phyloP scores from a whole-genome alignment of 257 asterid genomes.

The Nicotiana noctiflora region DNA sequence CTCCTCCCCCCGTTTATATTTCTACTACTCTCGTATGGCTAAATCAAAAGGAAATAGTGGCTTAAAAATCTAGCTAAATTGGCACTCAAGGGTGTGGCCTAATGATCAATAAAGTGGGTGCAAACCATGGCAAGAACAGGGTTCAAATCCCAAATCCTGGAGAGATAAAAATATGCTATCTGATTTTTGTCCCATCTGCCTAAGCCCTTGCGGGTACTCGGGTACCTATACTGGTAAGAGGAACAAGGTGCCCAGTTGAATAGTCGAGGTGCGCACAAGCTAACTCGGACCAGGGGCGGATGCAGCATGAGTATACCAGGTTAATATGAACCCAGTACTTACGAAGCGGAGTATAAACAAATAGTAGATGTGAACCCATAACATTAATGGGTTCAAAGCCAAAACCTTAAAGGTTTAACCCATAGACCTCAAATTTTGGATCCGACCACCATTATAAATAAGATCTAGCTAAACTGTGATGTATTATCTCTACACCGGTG shows the following conservation, averaged over 20 bases:
- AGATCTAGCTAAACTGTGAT: not conserved
- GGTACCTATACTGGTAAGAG: not conserved
- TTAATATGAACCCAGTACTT: no score
- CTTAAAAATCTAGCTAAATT: not conserved
- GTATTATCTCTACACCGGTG: not conserved
- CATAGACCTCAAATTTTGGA: no score
- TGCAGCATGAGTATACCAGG: no score
- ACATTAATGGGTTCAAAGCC: no score
- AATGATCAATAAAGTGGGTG: no score
- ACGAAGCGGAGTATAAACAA: no score
- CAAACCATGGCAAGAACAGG: not conserved
- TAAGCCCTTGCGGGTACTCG: not conserved
- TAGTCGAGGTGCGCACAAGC: not conserved
- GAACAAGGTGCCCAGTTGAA: not conserved
- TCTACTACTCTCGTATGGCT: not conserved
- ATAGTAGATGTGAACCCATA: no score
- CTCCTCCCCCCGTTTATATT: not conserved
- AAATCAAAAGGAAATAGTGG: not conserved
- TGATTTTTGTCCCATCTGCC: not conserved
- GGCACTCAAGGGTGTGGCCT: not conserved
- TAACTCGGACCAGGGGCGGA: not conserved
- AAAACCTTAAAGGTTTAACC: no score
- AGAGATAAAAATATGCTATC: not conserved
- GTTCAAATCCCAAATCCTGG: not conserved
- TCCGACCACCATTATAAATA: not conserved